Base-by-base conservation (phyloP, 2,329 filamentous ascomycete genomes). In the Rutstroemia sp. region DNA sequence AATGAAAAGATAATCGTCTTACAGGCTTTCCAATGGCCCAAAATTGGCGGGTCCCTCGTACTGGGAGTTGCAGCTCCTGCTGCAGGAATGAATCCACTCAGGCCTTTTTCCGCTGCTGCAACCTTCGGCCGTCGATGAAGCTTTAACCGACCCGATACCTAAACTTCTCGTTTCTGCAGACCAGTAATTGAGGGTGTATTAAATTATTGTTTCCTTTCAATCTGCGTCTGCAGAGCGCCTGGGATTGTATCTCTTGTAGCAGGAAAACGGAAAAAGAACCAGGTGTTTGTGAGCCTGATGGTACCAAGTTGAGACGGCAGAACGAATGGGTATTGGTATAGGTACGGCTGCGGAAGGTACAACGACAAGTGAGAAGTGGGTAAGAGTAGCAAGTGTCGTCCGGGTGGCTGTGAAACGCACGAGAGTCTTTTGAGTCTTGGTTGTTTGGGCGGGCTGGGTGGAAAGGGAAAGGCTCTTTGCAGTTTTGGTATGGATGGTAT, bases 11-110 rank as follows among this genome's bases (percentile, higher is more conserved):
- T 14, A 27, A 60, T 57, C 46, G 51, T 66, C 63, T 62, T 58
- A 64, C 64, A 55, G 59, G 37, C 58, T 64, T 64, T 58, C 60
- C 57, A 67, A 58, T 65, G 61, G 62, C 47, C 57, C 54, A 61
- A 56, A 50, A 39, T 56, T 60, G 57, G 60, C 63, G 61, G 61
- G 57, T 60, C 57, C 25, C 54, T 42, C 52, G 30, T 56, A 60
- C 64, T 63, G 60, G 63, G 60, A 59, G 58, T 62, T 61, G 61
- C 62, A 64, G 60, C 55, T 54, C 53, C 55, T 57, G 58, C 55
- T 62, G 62, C 62, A 61, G 58, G 52, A 57, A 56, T 51, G 27
- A 45, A 56, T 47, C 23, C 41, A 47, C 54, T 42, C 54, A 51
- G 41, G 39, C 48, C 54, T 56, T 56, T 56, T 54, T 56, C 55